These are phyloP conservation scores for Penicillium capsulatum DNA, from an alignment of 2,329 filamentous ascomycete species.

Conservation along the genomic window DNA sequence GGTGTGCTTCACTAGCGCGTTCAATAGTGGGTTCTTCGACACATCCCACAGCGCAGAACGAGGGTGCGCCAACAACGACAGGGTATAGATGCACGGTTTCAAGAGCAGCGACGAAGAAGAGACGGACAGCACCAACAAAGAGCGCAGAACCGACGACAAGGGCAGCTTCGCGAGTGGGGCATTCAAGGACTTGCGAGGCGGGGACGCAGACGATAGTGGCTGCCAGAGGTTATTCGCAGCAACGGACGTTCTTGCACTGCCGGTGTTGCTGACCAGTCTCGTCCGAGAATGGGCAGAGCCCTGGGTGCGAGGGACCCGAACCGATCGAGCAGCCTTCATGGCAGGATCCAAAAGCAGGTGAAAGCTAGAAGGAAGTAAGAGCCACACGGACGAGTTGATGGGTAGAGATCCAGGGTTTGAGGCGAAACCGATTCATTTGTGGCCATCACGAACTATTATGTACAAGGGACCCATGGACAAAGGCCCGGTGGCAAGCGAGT, in stretches of 20 bases:
- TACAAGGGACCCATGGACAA: no score
- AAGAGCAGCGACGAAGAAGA: constrained; percentile 55
- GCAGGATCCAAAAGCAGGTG: no score
- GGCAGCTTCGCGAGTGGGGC: constrained; percentile 36
- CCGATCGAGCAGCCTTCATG: constrained; percentile 31
- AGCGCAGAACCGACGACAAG: constrained; percentile 36
- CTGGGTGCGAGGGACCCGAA: constrained; percentile 21
- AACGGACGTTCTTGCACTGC: constrained; percentile 31
- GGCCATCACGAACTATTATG: no score
- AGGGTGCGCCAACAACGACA: constrained; percentile 54
- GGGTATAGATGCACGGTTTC: constrained; percentile 64
- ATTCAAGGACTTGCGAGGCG: constrained; percentile 22
- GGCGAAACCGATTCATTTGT: no score
- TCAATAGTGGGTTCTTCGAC: constrained; percentile 46
- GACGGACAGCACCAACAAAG: constrained; percentile 35
- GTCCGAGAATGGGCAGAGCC: constrained; percentile 10
- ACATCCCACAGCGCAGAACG: constrained; percentile 46
- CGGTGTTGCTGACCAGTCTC: constrained; percentile 32
- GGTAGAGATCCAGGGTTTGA: no score
- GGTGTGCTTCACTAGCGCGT: constrained; percentile 44
- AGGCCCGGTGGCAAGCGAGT: no score
- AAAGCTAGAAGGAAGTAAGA: no score
- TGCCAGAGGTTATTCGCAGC: constrained; percentile 25
- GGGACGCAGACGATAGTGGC: constrained; percentile 15
- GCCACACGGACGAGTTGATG: no score